These are phyloP conservation scores for Sporothrix schenckii DNA, from an alignment of 2,329 filamentous ascomycete species.

Conservation along the genomic window DNA sequence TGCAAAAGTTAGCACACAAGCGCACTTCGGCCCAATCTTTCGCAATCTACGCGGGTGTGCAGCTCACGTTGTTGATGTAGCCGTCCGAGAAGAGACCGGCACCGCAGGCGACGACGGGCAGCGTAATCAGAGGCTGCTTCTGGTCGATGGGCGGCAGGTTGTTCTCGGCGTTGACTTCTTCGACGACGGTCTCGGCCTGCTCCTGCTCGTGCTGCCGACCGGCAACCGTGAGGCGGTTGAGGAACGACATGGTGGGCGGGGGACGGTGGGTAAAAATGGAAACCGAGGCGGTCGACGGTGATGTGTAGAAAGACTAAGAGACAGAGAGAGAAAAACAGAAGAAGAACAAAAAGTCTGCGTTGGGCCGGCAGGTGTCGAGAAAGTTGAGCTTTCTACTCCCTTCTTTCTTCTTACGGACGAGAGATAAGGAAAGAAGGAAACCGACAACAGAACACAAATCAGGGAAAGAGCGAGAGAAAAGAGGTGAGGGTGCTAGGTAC, in stretches of 20 bases:
- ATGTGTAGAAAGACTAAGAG: background rate
- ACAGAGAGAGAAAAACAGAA: no score
- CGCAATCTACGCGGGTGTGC: no score
- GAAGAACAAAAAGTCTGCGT: background rate
- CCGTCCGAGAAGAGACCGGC: slow-evolving; percentile 90
- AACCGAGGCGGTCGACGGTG: background rate
- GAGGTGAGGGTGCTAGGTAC: background rate
- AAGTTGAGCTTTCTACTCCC: background rate
- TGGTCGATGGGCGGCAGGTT: slow-evolving; percentile 26
- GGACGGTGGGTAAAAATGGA: background rate
- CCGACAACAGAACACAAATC: background rate
- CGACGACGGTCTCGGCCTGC: slow-evolving; percentile 12
- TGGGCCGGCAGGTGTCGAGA: background rate
- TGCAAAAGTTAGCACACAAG: slow-evolving; percentile 40
- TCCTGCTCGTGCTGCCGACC: slow-evolving; percentile 18
- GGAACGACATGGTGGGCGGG: slow-evolving; percentile 30
- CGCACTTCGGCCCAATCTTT: background rate
- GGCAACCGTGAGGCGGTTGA: slow-evolving; percentile 26
- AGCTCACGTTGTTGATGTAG: slow-evolving; percentile 77
- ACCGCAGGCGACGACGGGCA: slow-evolving; percentile 84
- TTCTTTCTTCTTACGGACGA: background rate
- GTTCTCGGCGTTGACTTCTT: slow-evolving; percentile 1
- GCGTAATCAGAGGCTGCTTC: slow-evolving; percentile 38
- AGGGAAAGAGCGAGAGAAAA: slow-evolving; percentile 10
- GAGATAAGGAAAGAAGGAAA: background rate